Conservation (phyloP, 192 early-diverging fungal genomes). For the Podila minutissima region DNA sequence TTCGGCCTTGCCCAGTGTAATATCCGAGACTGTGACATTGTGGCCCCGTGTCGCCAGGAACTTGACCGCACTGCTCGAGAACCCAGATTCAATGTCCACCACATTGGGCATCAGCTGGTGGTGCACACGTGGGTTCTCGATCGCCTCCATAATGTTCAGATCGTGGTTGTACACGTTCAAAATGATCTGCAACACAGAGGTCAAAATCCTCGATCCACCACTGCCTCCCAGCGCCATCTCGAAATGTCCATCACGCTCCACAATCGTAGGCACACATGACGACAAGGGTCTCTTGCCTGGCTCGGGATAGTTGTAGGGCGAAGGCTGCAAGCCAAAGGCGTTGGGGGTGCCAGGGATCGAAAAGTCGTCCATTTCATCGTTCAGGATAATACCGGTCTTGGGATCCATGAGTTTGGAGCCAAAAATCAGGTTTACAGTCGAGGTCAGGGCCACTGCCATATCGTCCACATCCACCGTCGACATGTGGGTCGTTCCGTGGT, state of each 20-base stretch:
- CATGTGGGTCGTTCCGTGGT: slow-evolving; percentile 93
- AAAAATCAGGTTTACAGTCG: slow-evolving; percentile 89
- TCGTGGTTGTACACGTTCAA: slow-evolving; percentile 80
- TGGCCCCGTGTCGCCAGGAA: slow-evolving; percentile 26
- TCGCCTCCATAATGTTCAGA: slow-evolving; percentile 72
- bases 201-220: slow-evolving; percentile 89
- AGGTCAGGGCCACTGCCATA: slow-evolving; percentile 83
- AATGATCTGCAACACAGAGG: slow-evolving; percentile 72
- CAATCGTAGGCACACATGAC: slow-evolving; percentile 69
- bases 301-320: slow-evolving; percentile 85
- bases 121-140: slow-evolving; percentile 82
- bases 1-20: slow-evolving; percentile 46
- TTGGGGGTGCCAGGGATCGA: slow-evolving; percentile 80
- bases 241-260: slow-evolving; percentile 72
- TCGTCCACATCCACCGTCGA: slow-evolving; percentile 81
- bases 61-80: slow-evolving; percentile 6
- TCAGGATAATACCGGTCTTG: slow-evolving; percentile 89
- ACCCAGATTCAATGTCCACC: slow-evolving; percentile 37
- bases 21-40: slow-evolving; percentile 44
- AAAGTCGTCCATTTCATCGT: slow-evolving; percentile 98
- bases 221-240: slow-evolving; percentile 83
- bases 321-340: slow-evolving; percentile 82
- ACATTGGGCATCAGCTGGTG: slow-evolving; percentile 90
- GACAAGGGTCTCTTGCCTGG: slow-evolving; percentile 89
- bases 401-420: slow-evolving; percentile 91